Evolutionary conservation across 2,329 filamentous ascomycete species (phyloP).

Genomic region (Aspergillus spinulosporus): DNA sequence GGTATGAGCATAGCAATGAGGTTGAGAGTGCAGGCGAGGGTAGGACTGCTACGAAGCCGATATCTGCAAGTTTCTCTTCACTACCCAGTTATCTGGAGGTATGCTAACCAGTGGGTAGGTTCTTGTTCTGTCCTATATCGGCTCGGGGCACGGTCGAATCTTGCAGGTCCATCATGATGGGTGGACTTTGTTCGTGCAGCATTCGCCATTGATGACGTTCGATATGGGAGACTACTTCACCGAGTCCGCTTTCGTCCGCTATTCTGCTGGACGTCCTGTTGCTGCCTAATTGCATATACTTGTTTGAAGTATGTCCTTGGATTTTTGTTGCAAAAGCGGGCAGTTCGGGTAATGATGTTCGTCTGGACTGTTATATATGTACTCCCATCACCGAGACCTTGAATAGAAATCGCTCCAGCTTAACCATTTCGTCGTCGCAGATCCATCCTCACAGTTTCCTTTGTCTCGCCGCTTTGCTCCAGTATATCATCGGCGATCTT

Average conservation of each 20-base stretch:
- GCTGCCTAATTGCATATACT: not conserved
- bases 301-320: no score
- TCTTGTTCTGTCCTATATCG: not conserved
- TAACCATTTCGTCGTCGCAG: not conserved
- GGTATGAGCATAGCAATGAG: not conserved
- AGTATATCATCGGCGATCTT: slow-evolving; percentile 35
- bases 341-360: not conserved
- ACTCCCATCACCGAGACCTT: not conserved
- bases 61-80: not conserved
- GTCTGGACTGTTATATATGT: not conserved
- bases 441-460: not conserved
- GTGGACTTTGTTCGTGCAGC: not conserved
- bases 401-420: not conserved
- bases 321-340: no score
- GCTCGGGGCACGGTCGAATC: not conserved
- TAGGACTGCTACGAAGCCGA: no score
- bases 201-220: not conserved
- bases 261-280: not conserved
- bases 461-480: not conserved
- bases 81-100: not conserved
- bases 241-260: not conserved
- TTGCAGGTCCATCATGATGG: not conserved
- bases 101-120: not conserved
- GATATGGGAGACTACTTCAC: not conserved
- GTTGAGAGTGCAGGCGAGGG: not conserved